These are phyloP conservation scores for Schizophyllum commune DNA, from an alignment of 1,284 basidiomycete genomes.

Conservation along the genomic window DNA sequence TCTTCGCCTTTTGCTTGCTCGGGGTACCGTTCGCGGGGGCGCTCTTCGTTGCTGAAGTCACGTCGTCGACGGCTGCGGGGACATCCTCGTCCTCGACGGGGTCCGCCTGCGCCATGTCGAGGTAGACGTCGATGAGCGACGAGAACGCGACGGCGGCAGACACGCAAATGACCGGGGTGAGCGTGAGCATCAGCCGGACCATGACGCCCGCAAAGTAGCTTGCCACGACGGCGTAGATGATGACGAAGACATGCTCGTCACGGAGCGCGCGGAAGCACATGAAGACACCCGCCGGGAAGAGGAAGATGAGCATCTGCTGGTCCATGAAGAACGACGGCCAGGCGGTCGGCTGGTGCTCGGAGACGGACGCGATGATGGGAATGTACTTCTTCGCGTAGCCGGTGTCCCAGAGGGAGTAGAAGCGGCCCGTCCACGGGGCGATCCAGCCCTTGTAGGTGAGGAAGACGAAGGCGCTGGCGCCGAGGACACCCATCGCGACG, in stretches of 20 bases:
- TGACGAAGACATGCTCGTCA: slow-evolving; percentile 98
- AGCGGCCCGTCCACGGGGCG: slow-evolving; percentile 98
- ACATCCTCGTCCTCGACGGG: slow-evolving; percentile 40
- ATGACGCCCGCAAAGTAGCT: slow-evolving; percentile 99
- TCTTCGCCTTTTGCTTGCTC: slow-evolving; percentile 55
- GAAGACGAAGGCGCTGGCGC: slow-evolving; percentile 62
- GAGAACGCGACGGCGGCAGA: slow-evolving; percentile 88
- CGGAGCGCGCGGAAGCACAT: slow-evolving; percentile 91
- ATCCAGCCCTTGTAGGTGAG: slow-evolving; percentile 95
- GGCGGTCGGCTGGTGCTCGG: slow-evolving; percentile 99
- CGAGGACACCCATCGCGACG: slow-evolving; percentile 66
- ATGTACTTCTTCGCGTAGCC: slow-evolving; percentile 98
- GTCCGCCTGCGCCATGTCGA: slow-evolving; percentile 45
- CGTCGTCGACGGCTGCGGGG: slow-evolving; percentile 17
- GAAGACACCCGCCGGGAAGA: slow-evolving; percentile 95
- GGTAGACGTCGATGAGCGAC: slow-evolving; percentile 82
- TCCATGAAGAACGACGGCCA: slow-evolving; percentile 99
- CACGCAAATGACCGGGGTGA: slow-evolving; percentile 91
- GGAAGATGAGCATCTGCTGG: slow-evolving; percentile 93
- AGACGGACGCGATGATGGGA: slow-evolving; percentile 98
- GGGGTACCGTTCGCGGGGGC: slow-evolving; percentile 20
- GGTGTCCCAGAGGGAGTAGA: slow-evolving; percentile 99
- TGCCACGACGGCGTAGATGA: slow-evolving; percentile 94
- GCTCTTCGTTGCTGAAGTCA: slow-evolving; percentile 21
- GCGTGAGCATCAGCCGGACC: slow-evolving; percentile 93